phyloP scores from a whole-genome alignment of 2,329 filamentous ascomycete genomes.

The Ophiostoma sp. region DNA sequence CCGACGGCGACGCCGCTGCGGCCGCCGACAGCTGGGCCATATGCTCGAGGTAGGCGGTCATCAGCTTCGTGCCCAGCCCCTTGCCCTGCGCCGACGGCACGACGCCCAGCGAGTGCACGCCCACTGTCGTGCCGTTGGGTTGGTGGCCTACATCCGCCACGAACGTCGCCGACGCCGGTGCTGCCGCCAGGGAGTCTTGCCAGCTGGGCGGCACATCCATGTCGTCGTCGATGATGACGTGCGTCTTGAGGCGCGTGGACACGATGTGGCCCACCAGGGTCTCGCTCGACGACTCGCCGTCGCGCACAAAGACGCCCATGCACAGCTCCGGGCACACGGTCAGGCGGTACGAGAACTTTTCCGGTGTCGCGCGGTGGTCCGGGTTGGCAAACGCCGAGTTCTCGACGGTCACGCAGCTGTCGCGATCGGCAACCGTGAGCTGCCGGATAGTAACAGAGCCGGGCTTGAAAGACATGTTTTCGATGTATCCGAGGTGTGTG shows the following conservation, averaged over 20 bases:
- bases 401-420: conserved; percentile 53
- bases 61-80: conserved; percentile 66
- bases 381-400: conserved; percentile 48
- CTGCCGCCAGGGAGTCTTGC: conserved; percentile 41
- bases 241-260: conserved; percentile 61
- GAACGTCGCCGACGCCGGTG: conserved; percentile 35
- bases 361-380: conserved; percentile 45
- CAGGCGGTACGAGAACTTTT: conserved; percentile 70
- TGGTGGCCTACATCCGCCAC: conserved; percentile 59
- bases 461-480: background rate
- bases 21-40: conserved; percentile 56
- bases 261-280: conserved; percentile 74
- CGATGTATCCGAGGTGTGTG: too few relatives aligned
- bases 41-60: conserved; percentile 72
- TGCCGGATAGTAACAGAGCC: conserved; percentile 55
- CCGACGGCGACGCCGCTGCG: conserved; percentile 44
- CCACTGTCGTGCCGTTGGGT: conserved; percentile 67
- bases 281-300: conserved; percentile 29
- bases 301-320: conserved; percentile 61
- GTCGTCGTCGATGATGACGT: conserved; percentile 63
- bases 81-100: conserved; percentile 67
- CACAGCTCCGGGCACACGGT: conserved; percentile 68
- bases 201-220: conserved; percentile 68
- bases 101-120: conserved; percentile 76
- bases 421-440: conserved; percentile 60